These are phyloP conservation scores for Tulasnella sp. DNA, from an alignment of 768 basidiomycete species.

Conservation along the genomic window DNA sequence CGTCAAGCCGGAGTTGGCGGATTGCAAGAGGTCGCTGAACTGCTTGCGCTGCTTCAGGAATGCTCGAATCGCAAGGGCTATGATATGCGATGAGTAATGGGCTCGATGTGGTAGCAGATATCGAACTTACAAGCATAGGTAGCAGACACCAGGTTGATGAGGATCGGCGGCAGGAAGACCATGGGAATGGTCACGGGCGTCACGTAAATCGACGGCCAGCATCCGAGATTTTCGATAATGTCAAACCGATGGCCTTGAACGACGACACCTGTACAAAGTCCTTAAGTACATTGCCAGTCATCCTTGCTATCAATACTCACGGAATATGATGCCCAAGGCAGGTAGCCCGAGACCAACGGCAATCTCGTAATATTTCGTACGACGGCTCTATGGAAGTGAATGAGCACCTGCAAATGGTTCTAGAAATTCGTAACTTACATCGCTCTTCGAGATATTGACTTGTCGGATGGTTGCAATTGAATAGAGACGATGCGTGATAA, in stretches of 20 bases:
- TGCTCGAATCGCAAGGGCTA: conserved; percentile 18
- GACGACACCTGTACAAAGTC: conserved; percentile 39
- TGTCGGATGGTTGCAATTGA: conserved; percentile 42
- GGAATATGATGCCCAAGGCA: conserved; percentile 48
- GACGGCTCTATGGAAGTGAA: neutral
- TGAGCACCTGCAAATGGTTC: too few relatives aligned
- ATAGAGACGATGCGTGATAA: conserved; percentile 51
- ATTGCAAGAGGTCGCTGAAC: conserved; percentile 6
- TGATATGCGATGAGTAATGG: too few relatives aligned
- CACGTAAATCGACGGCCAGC: conserved; percentile 45
- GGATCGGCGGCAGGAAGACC: conserved; percentile 40
- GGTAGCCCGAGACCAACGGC: conserved; percentile 46
- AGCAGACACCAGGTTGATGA: conserved; percentile 39
- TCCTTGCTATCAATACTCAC: conserved; percentile 33
- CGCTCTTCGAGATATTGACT: conserved; percentile 32
- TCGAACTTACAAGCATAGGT: conserved; percentile 39
- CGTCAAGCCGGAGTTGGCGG: conserved; percentile 23
- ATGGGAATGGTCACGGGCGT: conserved; percentile 42
- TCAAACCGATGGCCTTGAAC: conserved; percentile 56
- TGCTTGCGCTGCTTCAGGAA: conserved; percentile 15
- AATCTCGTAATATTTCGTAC: conserved; percentile 15
- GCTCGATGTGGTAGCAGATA: conserved; percentile 25
- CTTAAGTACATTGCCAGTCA: neutral
- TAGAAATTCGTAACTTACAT: too few relatives aligned
- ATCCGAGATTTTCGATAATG: conserved; percentile 53